Percentiles rank a stretch among this genome's conserved stretches.
Conservation (phyloP, 2,329 filamentous ascomycete genomes). For the Xylariaceae sp. region DNA sequence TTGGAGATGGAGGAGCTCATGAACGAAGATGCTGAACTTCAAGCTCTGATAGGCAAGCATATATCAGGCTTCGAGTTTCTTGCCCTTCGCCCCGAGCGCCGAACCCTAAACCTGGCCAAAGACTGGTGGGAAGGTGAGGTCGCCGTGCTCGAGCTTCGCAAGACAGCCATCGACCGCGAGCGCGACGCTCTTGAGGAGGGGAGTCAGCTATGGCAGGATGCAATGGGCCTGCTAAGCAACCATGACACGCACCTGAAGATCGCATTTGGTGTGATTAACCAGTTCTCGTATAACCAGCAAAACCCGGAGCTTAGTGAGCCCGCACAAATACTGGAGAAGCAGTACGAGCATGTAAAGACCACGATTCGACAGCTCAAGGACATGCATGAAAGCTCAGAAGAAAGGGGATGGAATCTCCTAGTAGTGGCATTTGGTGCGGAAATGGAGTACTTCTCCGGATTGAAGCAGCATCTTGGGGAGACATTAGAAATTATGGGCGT, state of each 20-base stretch:
- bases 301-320: slow-evolving; percentile 22
- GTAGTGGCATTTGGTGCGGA: slow-evolving; percentile 74
- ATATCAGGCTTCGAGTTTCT: slow-evolving; percentile 51
- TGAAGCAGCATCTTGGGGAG: slow-evolving; percentile 48
- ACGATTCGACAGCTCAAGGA: slow-evolving; percentile 52
- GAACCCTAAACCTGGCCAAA: slow-evolving; percentile 66
- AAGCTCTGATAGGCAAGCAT: slow-evolving; percentile 15
- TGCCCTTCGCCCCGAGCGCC: slow-evolving; percentile 56
- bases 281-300: slow-evolving; percentile 13
- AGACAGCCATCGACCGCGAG: slow-evolving; percentile 55
- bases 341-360: slow-evolving; percentile 53
- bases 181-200: slow-evolving; percentile 64
- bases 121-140: slow-evolving; percentile 68
- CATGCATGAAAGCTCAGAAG: slow-evolving; percentile 51
- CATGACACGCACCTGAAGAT: slow-evolving; percentile 50
- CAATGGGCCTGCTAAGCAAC: slow-evolving; percentile 52
- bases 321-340: slow-evolving; percentile 37
- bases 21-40: slow-evolving; percentile 12
- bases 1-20: slow-evolving; percentile 43
- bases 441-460: slow-evolving; percentile 61
- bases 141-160: slow-evolving; percentile 48
- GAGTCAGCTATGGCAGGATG: slow-evolving; percentile 60
- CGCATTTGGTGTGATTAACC: slow-evolving; percentile 12
- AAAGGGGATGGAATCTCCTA: slow-evolving; percentile 67
- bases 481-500: slow-evolving; percentile 30